Evolutionary conservation across 768 basidiomycete genomes (phyloP).

Genomic region (Tricholomella constricta): DNA sequence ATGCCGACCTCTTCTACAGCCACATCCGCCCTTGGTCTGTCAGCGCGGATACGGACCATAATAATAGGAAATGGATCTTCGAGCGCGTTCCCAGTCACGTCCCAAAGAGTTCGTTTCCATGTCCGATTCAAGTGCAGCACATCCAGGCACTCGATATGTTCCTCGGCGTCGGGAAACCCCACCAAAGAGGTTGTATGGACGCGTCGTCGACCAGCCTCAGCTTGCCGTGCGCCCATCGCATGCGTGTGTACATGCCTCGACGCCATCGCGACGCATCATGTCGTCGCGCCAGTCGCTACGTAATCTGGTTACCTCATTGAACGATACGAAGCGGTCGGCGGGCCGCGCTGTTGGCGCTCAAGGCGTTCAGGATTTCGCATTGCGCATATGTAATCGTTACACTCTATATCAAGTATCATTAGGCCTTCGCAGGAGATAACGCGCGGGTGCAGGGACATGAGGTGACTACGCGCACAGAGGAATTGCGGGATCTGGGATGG

Average conservation of each 20-base stretch:
- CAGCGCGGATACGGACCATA: conserved; percentile 62
- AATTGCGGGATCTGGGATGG: conserved; percentile 14
- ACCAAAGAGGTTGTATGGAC: too few relatives aligned
- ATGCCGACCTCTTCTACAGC: conserved; percentile 76
- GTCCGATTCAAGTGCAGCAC: conserved; percentile 83
- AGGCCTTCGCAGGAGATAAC: conserved; percentile 41
- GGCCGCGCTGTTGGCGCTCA: conserved; percentile 64
- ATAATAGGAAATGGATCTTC: conserved; percentile 50
- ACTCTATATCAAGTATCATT: conserved; percentile 76
- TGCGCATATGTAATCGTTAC: conserved; percentile 77
- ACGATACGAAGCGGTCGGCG: conserved; percentile 37
- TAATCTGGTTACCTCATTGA: conserved; percentile 44
- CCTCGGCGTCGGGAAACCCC: conserved; percentile 56
- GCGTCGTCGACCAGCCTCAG: conserved; percentile 2
- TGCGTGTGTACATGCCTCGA: conserved; percentile 85
- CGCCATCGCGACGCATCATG: conserved; percentile 69
- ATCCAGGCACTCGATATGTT: conserved; percentile 79
- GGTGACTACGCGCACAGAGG: background rate
- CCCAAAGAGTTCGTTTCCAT: conserved; percentile 51
- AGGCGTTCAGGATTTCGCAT: conserved; percentile 62
- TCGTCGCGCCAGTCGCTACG: conserved; percentile 58
- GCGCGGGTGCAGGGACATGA: conserved; percentile 7
- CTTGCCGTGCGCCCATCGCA: conserved; percentile 45
- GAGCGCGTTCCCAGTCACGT: conserved; percentile 43
- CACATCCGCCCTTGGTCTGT: conserved; percentile 83